Conservation (phyloP, 2,329 filamentous ascomycete genomes). For the Ascochyta viciae-villosae region DNA sequence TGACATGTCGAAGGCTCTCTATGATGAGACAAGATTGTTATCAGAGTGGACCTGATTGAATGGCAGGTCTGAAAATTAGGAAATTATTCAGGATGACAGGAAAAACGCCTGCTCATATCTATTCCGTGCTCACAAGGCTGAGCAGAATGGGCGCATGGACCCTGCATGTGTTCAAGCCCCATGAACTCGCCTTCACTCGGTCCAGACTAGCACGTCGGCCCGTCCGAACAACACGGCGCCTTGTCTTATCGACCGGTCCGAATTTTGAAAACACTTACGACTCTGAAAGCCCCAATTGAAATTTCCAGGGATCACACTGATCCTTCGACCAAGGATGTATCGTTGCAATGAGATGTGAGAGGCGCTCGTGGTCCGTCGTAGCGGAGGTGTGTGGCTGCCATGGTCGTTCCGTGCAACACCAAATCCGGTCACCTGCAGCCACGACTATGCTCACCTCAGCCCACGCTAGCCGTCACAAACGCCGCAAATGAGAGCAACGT, state of each 20-base stretch:
- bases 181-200: conserved; percentile 1
- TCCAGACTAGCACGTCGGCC: conserved; percentile 7
- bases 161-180: conserved; percentile 10
- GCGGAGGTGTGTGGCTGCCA: background rate
- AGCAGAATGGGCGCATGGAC: background rate
- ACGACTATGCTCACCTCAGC: background rate
- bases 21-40: background rate
- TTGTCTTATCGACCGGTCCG: background rate
- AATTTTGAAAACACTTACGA: background rate
- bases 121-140: background rate
- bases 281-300: background rate
- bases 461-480: background rate
- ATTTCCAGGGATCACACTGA: background rate
- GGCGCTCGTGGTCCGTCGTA: background rate
- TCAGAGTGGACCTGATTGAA: background rate
- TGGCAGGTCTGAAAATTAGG: background rate
- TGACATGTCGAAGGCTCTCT: background rate
- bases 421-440: conserved; percentile 1
- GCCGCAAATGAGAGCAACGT: background rate
- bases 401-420: background rate
- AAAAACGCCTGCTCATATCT: background rate
- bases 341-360: background rate
- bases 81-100: background rate
- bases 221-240: conserved; percentile 4
- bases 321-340: too few relatives aligned